Evolutionary conservation across 2,329 filamentous ascomycete genomes (phyloP), one percentile per base, ranked within the genome.

Genomic region (Claviceps africana): DNA sequence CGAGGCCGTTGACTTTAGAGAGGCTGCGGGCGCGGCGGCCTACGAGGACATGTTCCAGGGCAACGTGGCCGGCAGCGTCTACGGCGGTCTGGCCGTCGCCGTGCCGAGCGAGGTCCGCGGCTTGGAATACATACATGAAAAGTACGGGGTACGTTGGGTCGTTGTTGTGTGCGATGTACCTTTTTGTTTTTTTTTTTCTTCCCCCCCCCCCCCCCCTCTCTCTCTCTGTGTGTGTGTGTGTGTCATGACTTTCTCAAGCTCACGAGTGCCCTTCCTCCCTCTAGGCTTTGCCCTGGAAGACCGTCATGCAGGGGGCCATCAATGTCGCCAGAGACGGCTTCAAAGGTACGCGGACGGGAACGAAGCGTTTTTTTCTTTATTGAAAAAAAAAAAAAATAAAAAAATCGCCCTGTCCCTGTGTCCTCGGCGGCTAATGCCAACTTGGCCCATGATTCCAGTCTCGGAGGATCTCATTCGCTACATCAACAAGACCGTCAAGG

Each of bases 1-100:
- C 63, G 88, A 95, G 62, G 83, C 83, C 54, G 82, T 97, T 58
- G 91, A 97, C 67, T 97, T 95, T 63, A 77, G 91, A 47, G 91
- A 97, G 66, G 81, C 85, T 0, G 91, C 91, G 0, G 91, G 91
- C 0, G 85, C 83, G 0, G 86, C 87, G 0, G 86, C 89, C 0
- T 82, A 76, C 57, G 75, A 89, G 66, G 80, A 94, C 61, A 97
- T 97, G 91, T 97, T 85, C 65, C 75, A 79, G 53, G 81, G 81
- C 51, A 84, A 93, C 56, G 72, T 76, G 1, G 66, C 74, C 1
- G 81, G 77, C 1, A 89, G 86, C 51, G 71, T 91, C 1, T 72
- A 72, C 30, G 86, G 87, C 2, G 89, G 88, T 0, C 69, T 95
- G 33, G 83, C 86, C 1, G 79, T 78, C 31, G 85, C 74, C 43